Base-by-base conservation (phyloP, 495 filamentous ascomycete species). In the Penicillium cosmopolitanum region DNA sequence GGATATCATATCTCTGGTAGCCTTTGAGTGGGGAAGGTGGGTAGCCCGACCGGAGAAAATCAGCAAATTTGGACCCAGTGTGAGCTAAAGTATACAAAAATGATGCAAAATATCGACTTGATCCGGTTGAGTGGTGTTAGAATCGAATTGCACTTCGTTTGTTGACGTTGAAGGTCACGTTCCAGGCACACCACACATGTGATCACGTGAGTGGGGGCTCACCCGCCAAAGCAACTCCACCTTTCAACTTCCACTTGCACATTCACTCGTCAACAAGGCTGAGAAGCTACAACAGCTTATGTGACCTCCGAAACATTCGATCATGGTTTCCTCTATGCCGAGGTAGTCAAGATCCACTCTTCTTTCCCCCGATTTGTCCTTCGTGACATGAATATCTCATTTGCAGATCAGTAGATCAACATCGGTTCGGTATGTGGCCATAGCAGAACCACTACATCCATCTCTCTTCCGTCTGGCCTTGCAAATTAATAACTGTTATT, bases 311-410 rank as follows among this genome's bases (percentile, higher is more conserved):
- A 12, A 31, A 13, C 16, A 15, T 9, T 11, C 34, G 53, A 58
- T 19, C 84, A 87, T 15, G 87, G 70, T 36, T 80, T 75, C 16
- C 79, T 79, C 16, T 89, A 77, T 38, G 92, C 47, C 43, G 55
- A 57, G 55, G 53, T 58, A 57, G 50, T 61, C 50, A 50, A 7
- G 15, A 51, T 60, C 50, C 47, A 40, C 57, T 33, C 23, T 53
- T 4, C 15, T 3, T 9, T 3, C 4, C 9, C 16, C 15, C 5
- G n/a, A 43, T 13, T 2, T 33, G 10, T 52, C 28, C 2, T 5
- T 11, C n/a, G 28, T 25, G 19, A 28, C 7, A 48, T 48, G 46
- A 19, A 48, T 48, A 13, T 23, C 3, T 28, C 9, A 28, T 28
- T 48, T 9, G 46, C 10, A 12, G 48, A 19, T 35, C 16, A 36